Conservation (phyloP, 2,329 filamentous ascomycete species). For the Coniochaeta pulveracea region DNA sequence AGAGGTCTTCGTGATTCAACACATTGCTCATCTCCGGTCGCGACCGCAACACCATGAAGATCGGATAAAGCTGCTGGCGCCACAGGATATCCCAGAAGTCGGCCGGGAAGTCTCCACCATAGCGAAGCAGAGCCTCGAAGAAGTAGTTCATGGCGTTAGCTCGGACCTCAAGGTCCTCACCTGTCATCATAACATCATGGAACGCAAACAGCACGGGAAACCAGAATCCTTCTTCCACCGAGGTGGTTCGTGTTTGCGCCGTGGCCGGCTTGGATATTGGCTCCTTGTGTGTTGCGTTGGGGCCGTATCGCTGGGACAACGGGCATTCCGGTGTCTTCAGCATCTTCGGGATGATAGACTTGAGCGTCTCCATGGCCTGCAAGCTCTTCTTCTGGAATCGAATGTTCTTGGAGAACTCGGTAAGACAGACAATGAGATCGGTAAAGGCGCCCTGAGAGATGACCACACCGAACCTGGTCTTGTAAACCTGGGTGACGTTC, state of each 20-base stretch:
- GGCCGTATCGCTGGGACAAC: slow-evolving; percentile 52
- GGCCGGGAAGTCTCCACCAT: slow-evolving; percentile 81
- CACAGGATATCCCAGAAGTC: slow-evolving; percentile 99
- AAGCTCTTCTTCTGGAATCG: slow-evolving; percentile 98
- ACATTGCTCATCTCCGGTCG: slow-evolving; percentile 95
- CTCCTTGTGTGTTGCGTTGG: slow-evolving; percentile 16
- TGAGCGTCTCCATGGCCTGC: slow-evolving; percentile 88
- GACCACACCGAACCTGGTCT: slow-evolving; percentile 87
- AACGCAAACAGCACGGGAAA: slow-evolving; percentile 97
- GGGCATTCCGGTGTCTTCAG: slow-evolving; percentile 92
- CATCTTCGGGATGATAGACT: slow-evolving; percentile 90
- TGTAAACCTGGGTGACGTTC: slow-evolving; percentile 92
- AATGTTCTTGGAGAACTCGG: slow-evolving; percentile 97
- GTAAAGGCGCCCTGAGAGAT: slow-evolving; percentile 95
- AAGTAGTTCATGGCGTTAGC: slow-evolving; percentile 89
- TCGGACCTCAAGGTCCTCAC: slow-evolving; percentile 92
- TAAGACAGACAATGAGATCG: slow-evolving; percentile 90
- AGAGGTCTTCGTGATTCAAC: slow-evolving; percentile 89
- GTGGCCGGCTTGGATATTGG: slow-evolving; percentile 28
- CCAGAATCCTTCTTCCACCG: slow-evolving; percentile 95
- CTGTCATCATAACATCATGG: slow-evolving; percentile 98
- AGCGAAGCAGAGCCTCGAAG: slow-evolving; percentile 83
- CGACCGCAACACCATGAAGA: slow-evolving; percentile 95
- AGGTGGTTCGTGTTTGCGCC: slow-evolving; percentile 61
- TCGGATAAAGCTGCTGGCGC: slow-evolving; percentile 92